Base-by-base conservation (phyloP, 176 grass and related monocot genomes). In the Elymus sibiricus region DNA sequence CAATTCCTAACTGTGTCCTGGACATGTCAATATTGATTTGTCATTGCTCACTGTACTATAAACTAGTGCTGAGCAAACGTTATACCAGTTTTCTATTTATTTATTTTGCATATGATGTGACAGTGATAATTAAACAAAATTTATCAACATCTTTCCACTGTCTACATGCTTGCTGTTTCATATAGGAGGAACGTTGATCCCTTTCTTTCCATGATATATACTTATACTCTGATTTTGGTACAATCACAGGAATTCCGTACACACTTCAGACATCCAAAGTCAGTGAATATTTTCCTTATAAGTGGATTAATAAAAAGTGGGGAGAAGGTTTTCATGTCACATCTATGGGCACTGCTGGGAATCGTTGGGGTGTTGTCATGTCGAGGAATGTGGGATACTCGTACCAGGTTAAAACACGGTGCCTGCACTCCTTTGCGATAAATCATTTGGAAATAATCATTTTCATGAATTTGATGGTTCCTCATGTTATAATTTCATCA, bases 311-410 rank as follows among this genome's bases (percentile, higher is more conserved):
- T 76, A 94, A 90, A 80, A 92, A 92, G 25, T 97, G 94, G 94
- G 94, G 90, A 86, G 94, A 97, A 94, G 92, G 94, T 66, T 94
- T 92, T 84, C 87, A 97, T 86, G 92, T 97, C 40, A 94, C 94
- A 81, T 94, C 94, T n/a, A 92, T 97, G 92, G 91, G 89, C 22
- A 87, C 92, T n/a, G 82, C 89, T 77, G 92, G 92, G 35, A 86
- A 86, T 47, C 85, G 91, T 27, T 97, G 92, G 94, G 94, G 79
- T 51, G 87, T 97, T 80, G 90, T 97, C 56, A 92, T 94, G 94
- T 97, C 92, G 9, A 93, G 76, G 59, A 94, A 97, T n/a, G 27
- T 92, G 8, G 89, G 92, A 28, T 97, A 93, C 66, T 59, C 79
- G 68, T 68, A 86, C 16, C 94, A 97, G 94, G 94, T 97, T 64